Evolutionary conservation across 169 alveolate species (phyloP).

Genomic region (Cryptosporidium muris): DNA sequence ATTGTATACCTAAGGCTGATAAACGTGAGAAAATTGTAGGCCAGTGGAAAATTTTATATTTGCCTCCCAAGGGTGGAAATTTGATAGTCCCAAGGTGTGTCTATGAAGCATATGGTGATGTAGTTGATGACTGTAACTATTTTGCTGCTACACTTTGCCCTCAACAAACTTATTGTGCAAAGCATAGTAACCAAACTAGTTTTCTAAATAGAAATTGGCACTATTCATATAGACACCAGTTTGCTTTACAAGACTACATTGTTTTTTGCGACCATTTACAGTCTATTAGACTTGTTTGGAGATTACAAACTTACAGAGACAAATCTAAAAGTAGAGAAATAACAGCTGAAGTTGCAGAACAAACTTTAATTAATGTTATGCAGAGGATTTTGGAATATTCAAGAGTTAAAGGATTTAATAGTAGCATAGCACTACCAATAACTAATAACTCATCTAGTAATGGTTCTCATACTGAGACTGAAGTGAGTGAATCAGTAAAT

Average conservation of each 20-base stretch:
- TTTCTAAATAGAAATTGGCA: conserved; percentile 66
- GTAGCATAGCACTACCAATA: background rate
- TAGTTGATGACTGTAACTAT: conserved; percentile 67
- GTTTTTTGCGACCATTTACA: conserved; percentile 65
- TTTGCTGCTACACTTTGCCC: conserved; percentile 71
- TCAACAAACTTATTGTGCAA: conserved; percentile 69
- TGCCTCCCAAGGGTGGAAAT: conserved; percentile 68
- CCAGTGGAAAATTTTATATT: conserved; percentile 56
- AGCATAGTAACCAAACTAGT: conserved; percentile 66
- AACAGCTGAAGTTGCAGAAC: conserved; percentile 58
- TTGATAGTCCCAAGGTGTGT: conserved; percentile 69
- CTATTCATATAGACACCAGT: conserved; percentile 64
- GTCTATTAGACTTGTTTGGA: conserved; percentile 69
- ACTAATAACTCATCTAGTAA: background rate
- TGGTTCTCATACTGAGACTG: conserved; percentile 10
- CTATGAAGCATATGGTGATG: conserved; percentile 70
- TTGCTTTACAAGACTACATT: conserved; percentile 64
- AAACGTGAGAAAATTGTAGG: conserved; percentile 69
- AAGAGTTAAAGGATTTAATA: conserved; percentile 33
- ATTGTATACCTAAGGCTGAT: conserved; percentile 66
- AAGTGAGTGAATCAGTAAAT: conserved; percentile 40
- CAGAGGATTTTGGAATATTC: conserved; percentile 63
- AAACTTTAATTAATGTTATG: conserved; percentile 58
- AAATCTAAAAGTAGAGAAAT: conserved; percentile 9
- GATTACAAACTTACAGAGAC: conserved; percentile 17